Conservation (phyloP, 2,329 filamentous ascomycete genomes). For the Beauveria medogensis region DNA sequence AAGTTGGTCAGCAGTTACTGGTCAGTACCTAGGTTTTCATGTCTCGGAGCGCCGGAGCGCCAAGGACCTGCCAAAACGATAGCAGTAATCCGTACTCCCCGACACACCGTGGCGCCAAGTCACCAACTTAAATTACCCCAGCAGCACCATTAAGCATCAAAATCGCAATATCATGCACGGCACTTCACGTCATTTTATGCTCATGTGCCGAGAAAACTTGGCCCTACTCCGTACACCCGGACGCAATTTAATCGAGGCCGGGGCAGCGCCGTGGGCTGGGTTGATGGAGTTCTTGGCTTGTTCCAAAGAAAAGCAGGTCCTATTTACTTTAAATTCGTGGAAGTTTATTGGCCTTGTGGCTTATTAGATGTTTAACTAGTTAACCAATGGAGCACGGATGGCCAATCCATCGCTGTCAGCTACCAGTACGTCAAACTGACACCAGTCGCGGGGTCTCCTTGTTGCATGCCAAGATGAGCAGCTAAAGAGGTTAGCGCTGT, state of each 20-base stretch:
- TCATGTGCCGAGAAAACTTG: not conserved
- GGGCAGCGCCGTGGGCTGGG: conserved; percentile 7
- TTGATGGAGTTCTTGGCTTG: not conserved
- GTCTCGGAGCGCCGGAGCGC: not conserved
- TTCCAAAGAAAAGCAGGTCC: not conserved
- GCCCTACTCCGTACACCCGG: not conserved
- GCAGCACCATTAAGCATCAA: too few relatives aligned
- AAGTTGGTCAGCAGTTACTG: not conserved
- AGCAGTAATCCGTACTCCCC: not conserved
- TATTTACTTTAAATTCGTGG: not conserved
- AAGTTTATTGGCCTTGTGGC: not conserved
- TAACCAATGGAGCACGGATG: not conserved
- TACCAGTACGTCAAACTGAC: not conserved
- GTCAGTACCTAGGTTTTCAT: not conserved
- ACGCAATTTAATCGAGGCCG: not conserved
- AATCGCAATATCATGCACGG: not conserved
- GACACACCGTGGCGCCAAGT: not conserved
- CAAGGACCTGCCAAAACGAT: not conserved
- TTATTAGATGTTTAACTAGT: not conserved
- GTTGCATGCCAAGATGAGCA: not conserved
- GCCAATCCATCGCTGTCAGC: not conserved
- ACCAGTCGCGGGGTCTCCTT: not conserved
- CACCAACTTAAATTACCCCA: not conserved
- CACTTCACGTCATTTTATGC: not conserved
- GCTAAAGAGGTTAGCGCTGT: conserved; percentile 1